Evolutionary conservation across 2,329 filamentous ascomycete genomes (phyloP).

Genomic region (Phoma sp.): DNA sequence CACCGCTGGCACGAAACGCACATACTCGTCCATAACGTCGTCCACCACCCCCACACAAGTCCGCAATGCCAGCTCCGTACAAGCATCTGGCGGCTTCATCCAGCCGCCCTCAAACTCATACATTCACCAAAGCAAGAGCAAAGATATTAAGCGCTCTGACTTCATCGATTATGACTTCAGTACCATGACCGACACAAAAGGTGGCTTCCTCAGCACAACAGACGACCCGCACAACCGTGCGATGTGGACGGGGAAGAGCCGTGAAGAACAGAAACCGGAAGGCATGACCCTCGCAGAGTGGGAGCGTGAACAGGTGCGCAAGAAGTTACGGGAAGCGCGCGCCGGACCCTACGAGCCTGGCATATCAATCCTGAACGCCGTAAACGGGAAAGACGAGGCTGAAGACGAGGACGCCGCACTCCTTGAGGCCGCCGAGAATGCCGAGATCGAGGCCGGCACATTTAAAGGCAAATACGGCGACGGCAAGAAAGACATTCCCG

Average conservation of each 20-base stretch:
- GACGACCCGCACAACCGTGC: conserved; percentile 91
- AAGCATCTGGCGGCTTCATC: conserved; percentile 46
- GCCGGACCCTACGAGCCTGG: conserved; percentile 88
- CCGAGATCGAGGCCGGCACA: conserved; percentile 34
- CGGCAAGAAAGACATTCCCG: conserved; percentile 56
- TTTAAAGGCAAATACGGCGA: conserved; percentile 45
- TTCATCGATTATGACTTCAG: conserved; percentile 98
- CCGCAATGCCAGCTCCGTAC: conserved; percentile 69
- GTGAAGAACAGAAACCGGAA: conserved; percentile 73
- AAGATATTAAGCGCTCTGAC: conserved; percentile 78
- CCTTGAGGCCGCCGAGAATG: conserved; percentile 52
- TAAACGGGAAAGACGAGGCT: conserved; percentile 40
- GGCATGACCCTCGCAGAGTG: conserved; percentile 92
- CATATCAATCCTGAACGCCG: conserved; percentile 72
- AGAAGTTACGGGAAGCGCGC: conserved; percentile 73
- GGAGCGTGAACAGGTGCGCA: conserved; percentile 81
- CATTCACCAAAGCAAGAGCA: conserved; percentile 70
- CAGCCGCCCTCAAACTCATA: conserved; percentile 52
- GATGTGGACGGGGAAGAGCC: conserved; percentile 52
- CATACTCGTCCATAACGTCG: conserved; percentile 68
- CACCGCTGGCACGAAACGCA: conserved; percentile 71
- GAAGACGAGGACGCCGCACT: conserved; percentile 34
- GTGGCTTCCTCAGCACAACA: conserved; percentile 87
- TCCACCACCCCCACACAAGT: conserved; percentile 62
- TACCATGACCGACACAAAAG: conserved; percentile 97